phyloP scores from a whole-genome alignment of 2,329 filamentous ascomycete species.

The Stagonosporopsis rhizophila region DNA sequence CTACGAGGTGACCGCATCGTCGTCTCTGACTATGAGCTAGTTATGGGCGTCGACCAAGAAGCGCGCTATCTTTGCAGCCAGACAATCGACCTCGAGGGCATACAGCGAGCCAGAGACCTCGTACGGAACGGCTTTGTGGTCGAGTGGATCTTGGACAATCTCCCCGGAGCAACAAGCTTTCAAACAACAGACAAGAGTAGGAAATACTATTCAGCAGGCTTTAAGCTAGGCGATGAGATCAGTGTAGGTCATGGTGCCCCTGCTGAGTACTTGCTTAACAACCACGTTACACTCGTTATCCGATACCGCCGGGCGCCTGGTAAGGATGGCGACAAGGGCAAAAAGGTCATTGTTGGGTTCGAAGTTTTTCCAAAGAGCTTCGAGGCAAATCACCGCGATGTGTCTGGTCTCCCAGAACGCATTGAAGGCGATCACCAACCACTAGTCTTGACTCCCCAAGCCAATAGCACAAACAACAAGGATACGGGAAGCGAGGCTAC shows the following conservation, averaged over 20 bases:
- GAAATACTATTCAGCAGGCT: constrained; percentile 89
- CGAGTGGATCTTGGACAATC: constrained; percentile 92
- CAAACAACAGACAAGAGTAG: constrained; percentile 82
- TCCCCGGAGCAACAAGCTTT: constrained; percentile 87
- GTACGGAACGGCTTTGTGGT: constrained; percentile 83
- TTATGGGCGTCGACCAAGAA: constrained; percentile 76
- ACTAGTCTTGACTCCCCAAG: constrained; percentile 70
- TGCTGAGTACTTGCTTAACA: constrained; percentile 78
- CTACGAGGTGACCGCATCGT: constrained; percentile 85
- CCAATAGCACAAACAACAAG: constrained; percentile 64
- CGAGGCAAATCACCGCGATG: constrained; percentile 65
- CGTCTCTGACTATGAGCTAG: constrained; percentile 81
- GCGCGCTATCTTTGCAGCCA: constrained; percentile 76
- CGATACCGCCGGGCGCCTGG: constrained; percentile 77
- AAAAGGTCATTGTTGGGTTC: constrained; percentile 84
- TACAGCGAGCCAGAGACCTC: constrained; percentile 73
- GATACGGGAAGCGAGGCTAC: constrained; percentile 65
- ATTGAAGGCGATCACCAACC: constrained; percentile 68
- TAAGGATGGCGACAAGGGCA: constrained; percentile 70
- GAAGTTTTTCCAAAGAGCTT: constrained; percentile 91
- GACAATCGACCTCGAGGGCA: constrained; percentile 68
- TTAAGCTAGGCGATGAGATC: constrained; percentile 84
- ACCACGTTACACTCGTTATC: constrained; percentile 85
- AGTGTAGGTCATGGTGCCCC: constrained; percentile 65
- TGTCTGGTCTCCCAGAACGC: constrained; percentile 71